Base-by-base conservation (phyloP, 140 eudicot genomes). In the Cichorium intybus region DNA sequence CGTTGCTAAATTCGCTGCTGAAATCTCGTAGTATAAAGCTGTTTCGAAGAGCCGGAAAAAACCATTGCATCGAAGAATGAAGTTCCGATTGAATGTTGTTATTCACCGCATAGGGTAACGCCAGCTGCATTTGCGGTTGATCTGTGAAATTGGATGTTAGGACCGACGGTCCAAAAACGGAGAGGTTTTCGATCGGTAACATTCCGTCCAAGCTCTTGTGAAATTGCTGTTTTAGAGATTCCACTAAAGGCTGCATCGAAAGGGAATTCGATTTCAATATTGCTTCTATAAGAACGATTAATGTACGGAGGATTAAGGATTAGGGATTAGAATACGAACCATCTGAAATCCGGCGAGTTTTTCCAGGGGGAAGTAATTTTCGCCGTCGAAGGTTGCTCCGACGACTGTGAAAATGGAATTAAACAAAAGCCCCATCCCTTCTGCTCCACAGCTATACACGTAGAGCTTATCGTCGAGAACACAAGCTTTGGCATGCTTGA, bases 381-480 rank as follows among this genome's bases (percentile, higher is more conserved):
- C 82, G 16, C 87, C 88, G 50, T 78, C 89, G 69, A 90, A 78
- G 21, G 77, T 78, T 22, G 80, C 97, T 31, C 89, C 96, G 1
- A 80, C 71, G 58, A 81, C 75, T 66, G 73, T 69, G 79, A 75
- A 84, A 64, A 87, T 62, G 63, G 87, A 80, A 62, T 87, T 79
- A 64, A 87, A 77, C 22, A 82, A 54, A 35, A 91, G 80, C 52
- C 53, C 78, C 24, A 68, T 33, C 21, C 79, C 77, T 39, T 79
- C 82, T 14, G 26, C 71, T 24, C 74, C 82, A 60, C 48, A 26
- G 64, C 17, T 56, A 59, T 80, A 87, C 46, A 62, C 4, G 58
- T 80, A 87, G 56, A 64, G 51, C 51, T 67, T 77, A 23, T 81
- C 81, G 57, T 87, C 96, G 33, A 87, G 56, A 48, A 27, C 64